phyloP scores from a whole-genome alignment of 1,284 basidiomycete species.

The Marasmius fiardii region DNA sequence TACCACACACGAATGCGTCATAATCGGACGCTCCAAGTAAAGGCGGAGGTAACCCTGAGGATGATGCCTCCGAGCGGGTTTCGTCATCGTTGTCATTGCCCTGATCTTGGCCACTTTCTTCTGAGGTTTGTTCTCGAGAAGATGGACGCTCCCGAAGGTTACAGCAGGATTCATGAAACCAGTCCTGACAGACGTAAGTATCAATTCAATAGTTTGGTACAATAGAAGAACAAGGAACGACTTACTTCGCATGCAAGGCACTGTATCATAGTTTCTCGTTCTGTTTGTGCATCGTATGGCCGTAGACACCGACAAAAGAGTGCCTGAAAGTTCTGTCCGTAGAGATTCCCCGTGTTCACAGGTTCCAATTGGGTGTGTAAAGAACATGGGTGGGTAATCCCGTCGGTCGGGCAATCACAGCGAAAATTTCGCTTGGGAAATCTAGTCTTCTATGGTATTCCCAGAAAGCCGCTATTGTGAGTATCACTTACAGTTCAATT shows the following conservation, averaged over 20 bases:
- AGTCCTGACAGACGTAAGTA: constrained; percentile 51
- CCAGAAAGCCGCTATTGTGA: not conserved
- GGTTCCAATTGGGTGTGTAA: constrained; percentile 52
- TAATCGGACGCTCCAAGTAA: constrained; percentile 65
- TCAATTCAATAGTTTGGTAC: constrained; percentile 1
- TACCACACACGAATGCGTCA: constrained; percentile 65
- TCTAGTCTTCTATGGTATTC: constrained; percentile 21
- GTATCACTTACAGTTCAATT: constrained; percentile 54
- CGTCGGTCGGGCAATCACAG: constrained; percentile 75
- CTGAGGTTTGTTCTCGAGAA: constrained; percentile 42
- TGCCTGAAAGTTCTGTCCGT: constrained; percentile 68
- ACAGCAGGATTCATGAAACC: constrained; percentile 84
- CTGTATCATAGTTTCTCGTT: constrained; percentile 82
- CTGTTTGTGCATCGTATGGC: constrained; percentile 64
- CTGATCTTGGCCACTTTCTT: constrained; percentile 17
- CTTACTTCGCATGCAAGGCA: constrained; percentile 78
- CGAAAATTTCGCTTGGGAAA: constrained; percentile 79
- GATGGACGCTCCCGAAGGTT: constrained; percentile 64
- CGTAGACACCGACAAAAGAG: constrained; percentile 70
- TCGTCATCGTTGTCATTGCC: constrained; percentile 38
- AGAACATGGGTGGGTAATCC: constrained; percentile 56
- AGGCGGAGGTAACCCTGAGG: constrained; percentile 60
- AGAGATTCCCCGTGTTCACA: constrained; percentile 55
- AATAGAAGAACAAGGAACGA: not conserved
- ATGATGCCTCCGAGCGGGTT: constrained; percentile 56